These are phyloP conservation scores for Rosa persica DNA, from an alignment of 306 rosid genomes.

Conservation along the genomic window DNA sequence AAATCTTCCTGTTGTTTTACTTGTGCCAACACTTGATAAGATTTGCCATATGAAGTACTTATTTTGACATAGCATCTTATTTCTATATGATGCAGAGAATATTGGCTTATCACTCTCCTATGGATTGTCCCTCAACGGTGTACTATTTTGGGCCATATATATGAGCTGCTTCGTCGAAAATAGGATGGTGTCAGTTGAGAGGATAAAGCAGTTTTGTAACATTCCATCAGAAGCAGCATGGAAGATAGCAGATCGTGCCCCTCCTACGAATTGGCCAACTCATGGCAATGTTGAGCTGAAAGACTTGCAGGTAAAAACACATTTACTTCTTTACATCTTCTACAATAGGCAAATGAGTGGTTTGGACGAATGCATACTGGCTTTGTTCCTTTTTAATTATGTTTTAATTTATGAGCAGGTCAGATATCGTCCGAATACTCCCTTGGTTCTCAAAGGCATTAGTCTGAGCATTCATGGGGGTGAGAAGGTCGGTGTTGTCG, in stretches of 20 bases:
- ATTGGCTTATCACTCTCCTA: slow-evolving; percentile 91
- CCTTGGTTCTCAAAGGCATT: slow-evolving; percentile 88
- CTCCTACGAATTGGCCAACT: slow-evolving; percentile 85
- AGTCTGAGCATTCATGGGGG: slow-evolving; percentile 79
- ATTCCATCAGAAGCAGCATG: slow-evolving; percentile 86
- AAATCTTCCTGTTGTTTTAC: neutral
- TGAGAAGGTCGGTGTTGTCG: slow-evolving; percentile 90
- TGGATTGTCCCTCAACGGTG: slow-evolving; percentile 75
- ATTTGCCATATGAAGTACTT: neutral
- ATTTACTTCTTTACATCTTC: neutral
- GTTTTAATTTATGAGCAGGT: slow-evolving; percentile 48
- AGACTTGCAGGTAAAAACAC: slow-evolving; percentile 68
- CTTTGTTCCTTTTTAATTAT: neutral
- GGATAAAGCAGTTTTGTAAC: slow-evolving; percentile 72
- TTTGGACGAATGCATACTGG: neutral
- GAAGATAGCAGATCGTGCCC: slow-evolving; percentile 54
- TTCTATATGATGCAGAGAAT: slow-evolving; percentile 49
- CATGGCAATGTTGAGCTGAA: slow-evolving; percentile 76
- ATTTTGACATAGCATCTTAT: slow-evolving; percentile 1
- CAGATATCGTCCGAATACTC: slow-evolving; percentile 83
- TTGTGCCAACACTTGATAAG: neutral
- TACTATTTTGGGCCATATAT: slow-evolving; percentile 72
- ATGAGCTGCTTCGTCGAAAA: slow-evolving; percentile 92
- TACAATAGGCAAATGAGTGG: neutral
- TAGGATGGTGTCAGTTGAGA: slow-evolving; percentile 96